Evolutionary conservation across 2,329 filamentous ascomycete genomes (phyloP), one percentile per base, ranked within the genome.

Genomic region (Pyrenophora seminiperda): DNA sequence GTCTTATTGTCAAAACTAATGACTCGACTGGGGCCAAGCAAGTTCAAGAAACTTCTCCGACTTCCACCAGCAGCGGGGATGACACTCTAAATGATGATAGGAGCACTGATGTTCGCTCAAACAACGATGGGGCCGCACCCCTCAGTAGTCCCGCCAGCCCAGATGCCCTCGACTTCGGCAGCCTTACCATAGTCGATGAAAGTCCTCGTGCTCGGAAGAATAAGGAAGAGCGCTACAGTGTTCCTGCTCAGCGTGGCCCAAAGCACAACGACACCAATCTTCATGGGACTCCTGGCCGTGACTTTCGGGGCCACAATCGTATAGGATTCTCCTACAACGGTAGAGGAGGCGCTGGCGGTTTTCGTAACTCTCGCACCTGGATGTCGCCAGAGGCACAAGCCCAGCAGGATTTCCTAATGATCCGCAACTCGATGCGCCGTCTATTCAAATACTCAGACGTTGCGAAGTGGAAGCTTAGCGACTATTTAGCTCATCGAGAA

Each of bases 391-490:
- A 70, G 11, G 48, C 54, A 2, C 58, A 64, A 33, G 56, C 58
- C 5, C 53, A 58, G 9, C 60, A 70, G 10, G 63, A 70, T 15
- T 72, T 65, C 20, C 42, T 67, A 11, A 46, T 67, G n/a, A 44
- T 69, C 27, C 68, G 68, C 7, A 72, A 72, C 43, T 49, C 67
- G 0, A 71, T 73, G 67, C 63, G 64, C 32, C 67, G 69, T 7
- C 55, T 66, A 3, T 73, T 72, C 62, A 68, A 61, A 46, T 42
- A 69, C 22, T 62, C 66, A 2, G 68, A 71, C 1, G 59, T 72
- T 9, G 57, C 68, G 1, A 62, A 69, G 45, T 71, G 66, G 69
- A 72, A 65, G 42, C 48, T 62, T 7, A 15, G 42, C 2, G 67
- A 71, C 30, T 73, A 70, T 43, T 56, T 71, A 11, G 62, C 62